phyloP scores from a whole-genome alignment of 1,284 basidiomycete species.

The Sanghuangporus weigelae region DNA sequence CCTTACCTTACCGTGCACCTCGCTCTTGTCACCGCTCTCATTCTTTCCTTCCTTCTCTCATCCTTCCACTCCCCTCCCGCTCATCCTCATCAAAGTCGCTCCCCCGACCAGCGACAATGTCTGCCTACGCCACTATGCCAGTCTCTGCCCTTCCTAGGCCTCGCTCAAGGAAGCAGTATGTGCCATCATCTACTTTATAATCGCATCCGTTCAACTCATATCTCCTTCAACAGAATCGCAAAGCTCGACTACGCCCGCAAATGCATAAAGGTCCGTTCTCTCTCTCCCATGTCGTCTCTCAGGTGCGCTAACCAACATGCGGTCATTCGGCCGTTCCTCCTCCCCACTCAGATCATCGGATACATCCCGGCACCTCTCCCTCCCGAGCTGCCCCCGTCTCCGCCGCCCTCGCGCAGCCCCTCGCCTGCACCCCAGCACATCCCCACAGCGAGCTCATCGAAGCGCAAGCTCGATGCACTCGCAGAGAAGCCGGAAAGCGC shows the following conservation, averaged over 20 bases:
- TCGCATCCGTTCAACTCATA: background rate
- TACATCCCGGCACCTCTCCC: conserved; percentile 50
- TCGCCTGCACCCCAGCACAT: conserved; percentile 43
- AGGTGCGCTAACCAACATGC: background rate
- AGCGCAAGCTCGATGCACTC: conserved; percentile 53
- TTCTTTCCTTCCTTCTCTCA: conserved; percentile 30
- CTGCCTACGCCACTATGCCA: conserved; percentile 21
- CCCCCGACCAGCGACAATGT: background rate
- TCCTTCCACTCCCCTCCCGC: conserved; percentile 23
- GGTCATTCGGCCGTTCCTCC: background rate
- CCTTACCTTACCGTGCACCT: conserved; percentile 23
- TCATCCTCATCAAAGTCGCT: conserved; percentile 7
- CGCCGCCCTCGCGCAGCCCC: conserved; percentile 55
- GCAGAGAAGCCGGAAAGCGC: conserved; percentile 36
- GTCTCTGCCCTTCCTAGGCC: conserved; percentile 22
- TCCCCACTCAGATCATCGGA: conserved; percentile 48
- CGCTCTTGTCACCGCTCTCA: conserved; percentile 22
- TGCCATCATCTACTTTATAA: conserved; percentile 13
- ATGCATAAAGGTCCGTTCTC: conserved; percentile 47
- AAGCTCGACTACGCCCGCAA: conserved; percentile 57
- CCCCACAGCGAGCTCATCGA: conserved; percentile 29
- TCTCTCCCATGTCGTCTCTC: background rate
- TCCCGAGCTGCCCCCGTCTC: conserved; percentile 59
- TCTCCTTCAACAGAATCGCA: conserved; percentile 40
- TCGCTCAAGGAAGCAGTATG: conserved; percentile 35